These are phyloP conservation scores for Boletus speciosus DNA, from an alignment of 768 basidiomycete species.

Conservation along the genomic window DNA sequence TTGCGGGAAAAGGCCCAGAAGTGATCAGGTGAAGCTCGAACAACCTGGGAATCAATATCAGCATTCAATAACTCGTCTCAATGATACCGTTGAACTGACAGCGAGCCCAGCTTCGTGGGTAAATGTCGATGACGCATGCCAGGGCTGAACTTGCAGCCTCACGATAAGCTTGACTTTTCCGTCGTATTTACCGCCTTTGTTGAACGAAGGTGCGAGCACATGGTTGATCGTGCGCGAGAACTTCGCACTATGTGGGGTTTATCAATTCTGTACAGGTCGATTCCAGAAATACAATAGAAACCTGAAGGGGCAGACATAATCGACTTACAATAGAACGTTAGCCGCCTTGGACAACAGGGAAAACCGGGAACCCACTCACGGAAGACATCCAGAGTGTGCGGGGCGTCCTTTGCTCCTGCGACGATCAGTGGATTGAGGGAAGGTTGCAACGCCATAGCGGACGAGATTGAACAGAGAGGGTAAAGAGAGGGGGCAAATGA, in stretches of 20 bases:
- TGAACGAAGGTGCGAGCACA: constrained; percentile 58
- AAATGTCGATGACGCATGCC: constrained; percentile 74
- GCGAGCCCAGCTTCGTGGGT: constrained; percentile 83
- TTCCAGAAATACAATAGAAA: constrained; percentile 14
- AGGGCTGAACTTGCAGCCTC: constrained; percentile 71
- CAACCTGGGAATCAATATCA: constrained; percentile 43
- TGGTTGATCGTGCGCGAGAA: constrained; percentile 55
- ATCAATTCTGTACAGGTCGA: not conserved
- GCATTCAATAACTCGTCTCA: not conserved
- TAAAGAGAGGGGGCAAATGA: not conserved
- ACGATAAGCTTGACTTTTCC: constrained; percentile 75
- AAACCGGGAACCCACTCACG: constrained; percentile 38
- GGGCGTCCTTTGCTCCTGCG: constrained; percentile 54
- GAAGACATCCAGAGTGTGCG: constrained; percentile 80
- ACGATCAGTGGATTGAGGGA: constrained; percentile 63
- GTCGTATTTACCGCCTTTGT: constrained; percentile 55
- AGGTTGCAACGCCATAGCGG: constrained; percentile 73
- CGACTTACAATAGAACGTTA: constrained; percentile 45
- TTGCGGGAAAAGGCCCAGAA: constrained; percentile 77
- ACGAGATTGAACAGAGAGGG: not conserved
- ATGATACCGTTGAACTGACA: constrained; percentile 36
- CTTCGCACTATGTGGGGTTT: constrained; percentile 46
- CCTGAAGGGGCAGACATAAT: constrained; percentile 87
- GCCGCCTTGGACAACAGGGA: not conserved
- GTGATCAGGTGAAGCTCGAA: constrained; percentile 64